Conservation (phyloP, 2,329 filamentous ascomycete species). For the Pseudogymnoascus verrucosus region DNA sequence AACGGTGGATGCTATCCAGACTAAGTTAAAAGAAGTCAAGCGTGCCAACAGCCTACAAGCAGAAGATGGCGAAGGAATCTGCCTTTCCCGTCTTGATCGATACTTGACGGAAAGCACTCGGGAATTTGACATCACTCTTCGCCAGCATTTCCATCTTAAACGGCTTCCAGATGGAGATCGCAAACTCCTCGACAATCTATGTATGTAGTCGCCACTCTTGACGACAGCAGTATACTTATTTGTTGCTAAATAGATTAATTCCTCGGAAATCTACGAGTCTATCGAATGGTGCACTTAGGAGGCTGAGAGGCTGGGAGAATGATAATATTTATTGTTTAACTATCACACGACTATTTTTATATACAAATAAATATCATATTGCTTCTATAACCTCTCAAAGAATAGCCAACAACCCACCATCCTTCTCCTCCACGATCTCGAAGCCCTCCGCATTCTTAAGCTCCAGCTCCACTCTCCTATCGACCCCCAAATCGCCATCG, state of each 20-base stretch:
- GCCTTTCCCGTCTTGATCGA: not conserved
- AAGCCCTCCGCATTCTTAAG: slow-evolving; percentile 64
- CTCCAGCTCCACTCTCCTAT: slow-evolving; percentile 62
- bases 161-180: not conserved
- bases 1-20: not conserved
- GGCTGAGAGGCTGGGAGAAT: not conserved
- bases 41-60: not conserved
- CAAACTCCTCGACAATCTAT: not conserved
- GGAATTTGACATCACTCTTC: not conserved
- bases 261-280: too few species aligned
- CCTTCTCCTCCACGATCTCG: slow-evolving; percentile 72
- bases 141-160: not conserved
- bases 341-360: not conserved
- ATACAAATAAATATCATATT: not conserved
- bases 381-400: not conserved
- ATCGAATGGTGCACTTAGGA: too few species aligned
- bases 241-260: not conserved
- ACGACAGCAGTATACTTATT: not conserved
- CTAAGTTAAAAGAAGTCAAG: not conserved
- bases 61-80: not conserved
- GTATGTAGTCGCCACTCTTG: not conserved
- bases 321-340: not conserved
- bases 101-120: not conserved
- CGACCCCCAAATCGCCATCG: too few species aligned
- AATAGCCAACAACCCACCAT: slow-evolving; percentile 27